A percentile compares a stretch with the other conserved stretches of the same genome.
Evolutionary conservation across 1,139 yeast species (phyloP).

Genomic region (Nakaseomyces uthaithaninus): DNA sequence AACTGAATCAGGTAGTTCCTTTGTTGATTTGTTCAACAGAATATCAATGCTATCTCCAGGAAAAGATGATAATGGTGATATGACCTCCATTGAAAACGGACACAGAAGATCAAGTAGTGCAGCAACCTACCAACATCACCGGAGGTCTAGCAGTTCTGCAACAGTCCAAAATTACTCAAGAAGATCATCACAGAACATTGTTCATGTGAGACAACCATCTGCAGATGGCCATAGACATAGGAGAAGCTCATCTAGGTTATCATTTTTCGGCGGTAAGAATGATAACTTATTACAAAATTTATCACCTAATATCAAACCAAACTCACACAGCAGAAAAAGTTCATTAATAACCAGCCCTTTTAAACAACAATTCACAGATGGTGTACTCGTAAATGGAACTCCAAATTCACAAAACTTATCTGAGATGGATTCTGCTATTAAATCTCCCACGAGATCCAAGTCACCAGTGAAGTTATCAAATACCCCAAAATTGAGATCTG

Average conservation of each 20-base stretch:
- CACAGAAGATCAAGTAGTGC: slow-evolving; percentile 6
- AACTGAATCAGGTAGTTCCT: slow-evolving; percentile 28
- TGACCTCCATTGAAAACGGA: slow-evolving; percentile 1
- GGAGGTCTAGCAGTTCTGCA: slow-evolving; percentile 1
- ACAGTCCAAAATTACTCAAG: slow-evolving; percentile 10
- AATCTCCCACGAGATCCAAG: slow-evolving; percentile 1
- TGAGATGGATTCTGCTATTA: neutral
- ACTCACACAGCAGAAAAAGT: slow-evolving; percentile 15
- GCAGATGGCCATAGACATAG: slow-evolving; percentile 20
- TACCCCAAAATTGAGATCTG: slow-evolving; percentile 1
- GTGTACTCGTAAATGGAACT: neutral
- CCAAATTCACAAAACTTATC: slow-evolving; percentile 1
- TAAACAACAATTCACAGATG: slow-evolving; percentile 10
- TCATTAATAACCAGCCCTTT: slow-evolving; percentile 12
- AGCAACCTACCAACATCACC: slow-evolving; percentile 1
- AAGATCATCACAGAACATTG: slow-evolving; percentile 10
- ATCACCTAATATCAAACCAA: slow-evolving; percentile 11
- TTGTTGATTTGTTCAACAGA: slow-evolving; percentile 30
- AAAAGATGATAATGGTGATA: slow-evolving; percentile 7
- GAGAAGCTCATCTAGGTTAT: slow-evolving; percentile 24
- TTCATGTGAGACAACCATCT: slow-evolving; percentile 7
- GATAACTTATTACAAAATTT: slow-evolving; percentile 3
- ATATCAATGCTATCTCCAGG: slow-evolving; percentile 26
- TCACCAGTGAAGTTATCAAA: neutral
- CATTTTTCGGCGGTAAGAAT: slow-evolving; percentile 16